Percentiles rank a stretch among this genome's conserved stretches.
These are phyloP conservation scores for Fragaria ananassa DNA, from an alignment of 306 rosid species.

Conservation along the genomic window DNA sequence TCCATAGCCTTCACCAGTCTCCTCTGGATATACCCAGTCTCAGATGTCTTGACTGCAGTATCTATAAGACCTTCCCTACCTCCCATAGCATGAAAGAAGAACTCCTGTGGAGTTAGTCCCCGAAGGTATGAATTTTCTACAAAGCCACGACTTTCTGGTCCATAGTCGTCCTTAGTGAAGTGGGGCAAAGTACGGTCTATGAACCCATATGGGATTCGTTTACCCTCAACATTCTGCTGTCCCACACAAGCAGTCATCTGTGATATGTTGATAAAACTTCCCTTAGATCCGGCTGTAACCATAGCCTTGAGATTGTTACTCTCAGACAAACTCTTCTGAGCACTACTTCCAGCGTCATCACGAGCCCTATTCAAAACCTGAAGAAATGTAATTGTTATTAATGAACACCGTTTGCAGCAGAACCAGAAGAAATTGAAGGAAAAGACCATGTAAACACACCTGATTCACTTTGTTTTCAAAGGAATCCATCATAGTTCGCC, in stretches of 20 bases:
- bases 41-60: conserved; percentile 98
- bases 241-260: conserved; percentile 99
- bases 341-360: conserved; percentile 97
- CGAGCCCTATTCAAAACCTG: conserved; percentile 91
- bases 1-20: conserved; percentile 99
- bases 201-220: conserved; percentile 96
- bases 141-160: conserved; percentile 99
- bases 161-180: conserved; percentile 91
- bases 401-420: conserved; percentile 15
- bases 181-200: conserved; percentile 93
- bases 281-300: conserved; percentile 99
- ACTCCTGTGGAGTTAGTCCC: conserved; percentile 97
- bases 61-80: conserved; percentile 99
- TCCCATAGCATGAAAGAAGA: conserved; percentile 99
- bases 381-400: conserved; percentile 14
- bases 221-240: conserved; percentile 99
- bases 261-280: conserved; percentile 97
- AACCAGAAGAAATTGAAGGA: conserved; percentile 10
- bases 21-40: conserved; percentile 97
- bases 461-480: conserved; percentile 96
- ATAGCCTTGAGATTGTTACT: conserved; percentile 96
- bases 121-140: conserved; percentile 96
- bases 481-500: conserved; percentile 96
- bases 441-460: conserved; percentile 38
- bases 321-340: conserved; percentile 91